Evolutionary conservation across 2,329 filamentous ascomycete species (phyloP).

Genomic region (Penicillium sp.): DNA sequence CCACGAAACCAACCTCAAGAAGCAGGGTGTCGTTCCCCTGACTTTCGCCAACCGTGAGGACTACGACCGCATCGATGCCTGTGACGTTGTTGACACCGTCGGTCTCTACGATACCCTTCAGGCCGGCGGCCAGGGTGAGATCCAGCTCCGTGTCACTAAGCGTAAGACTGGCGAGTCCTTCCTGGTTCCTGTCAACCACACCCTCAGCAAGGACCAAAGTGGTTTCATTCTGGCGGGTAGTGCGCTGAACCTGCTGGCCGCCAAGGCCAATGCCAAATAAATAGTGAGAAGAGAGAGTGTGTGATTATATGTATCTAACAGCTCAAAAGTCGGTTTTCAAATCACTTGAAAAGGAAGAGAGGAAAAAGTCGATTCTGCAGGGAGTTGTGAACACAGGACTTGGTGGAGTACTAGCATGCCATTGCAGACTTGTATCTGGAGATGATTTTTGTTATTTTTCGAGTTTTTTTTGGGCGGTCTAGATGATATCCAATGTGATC

Average conservation of each 20-base stretch:
- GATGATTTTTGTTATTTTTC: slow-evolving; percentile 14
- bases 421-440: slow-evolving; percentile 18
- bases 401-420: slow-evolving; percentile 17
- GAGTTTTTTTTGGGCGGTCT: slow-evolving; percentile 15
- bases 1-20: slow-evolving; percentile 95
- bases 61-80: slow-evolving; percentile 67
- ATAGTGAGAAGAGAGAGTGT: neutral
- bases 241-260: slow-evolving; percentile 84
- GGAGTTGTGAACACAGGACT: slow-evolving; percentile 24
- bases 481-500: slow-evolving; percentile 36
- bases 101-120: slow-evolving; percentile 82
- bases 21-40: slow-evolving; percentile 93
- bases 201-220: slow-evolving; percentile 86
- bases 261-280: slow-evolving; percentile 50
- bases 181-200: slow-evolving; percentile 79
- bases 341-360: slow-evolving; percentile 6
- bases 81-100: slow-evolving; percentile 80
- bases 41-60: slow-evolving; percentile 83
- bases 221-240: slow-evolving; percentile 91
- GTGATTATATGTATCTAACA: neutral
- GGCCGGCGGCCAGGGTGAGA: slow-evolving; percentile 77
- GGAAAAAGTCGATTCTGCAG: slow-evolving; percentile 23
- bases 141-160: slow-evolving; percentile 70
- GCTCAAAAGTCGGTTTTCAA: neutral
- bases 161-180: slow-evolving; percentile 65